Evolutionary conservation across 805 yeast species (phyloP).

Genomic region (Starmerella bacillaris): DNA sequence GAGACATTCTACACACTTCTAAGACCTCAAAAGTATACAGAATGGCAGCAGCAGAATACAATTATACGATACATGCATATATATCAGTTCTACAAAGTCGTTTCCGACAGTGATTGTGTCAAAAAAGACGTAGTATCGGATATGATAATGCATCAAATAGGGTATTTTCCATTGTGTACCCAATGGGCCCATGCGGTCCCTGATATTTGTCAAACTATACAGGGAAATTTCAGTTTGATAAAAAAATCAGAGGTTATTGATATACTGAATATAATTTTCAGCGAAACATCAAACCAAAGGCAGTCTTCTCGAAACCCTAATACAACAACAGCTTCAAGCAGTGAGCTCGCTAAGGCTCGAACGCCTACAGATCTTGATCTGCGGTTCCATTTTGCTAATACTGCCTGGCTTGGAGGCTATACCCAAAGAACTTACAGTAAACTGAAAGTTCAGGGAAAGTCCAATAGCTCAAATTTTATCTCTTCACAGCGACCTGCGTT

Average conservation of each 20-base stretch:
- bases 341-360: neutral
- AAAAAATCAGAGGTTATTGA: neutral
- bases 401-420: neutral
- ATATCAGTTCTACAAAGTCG: constrained; percentile 5
- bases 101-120: neutral
- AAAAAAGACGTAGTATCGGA: constrained; percentile 1
- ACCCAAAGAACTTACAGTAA: constrained; percentile 2
- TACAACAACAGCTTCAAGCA: neutral
- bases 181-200: constrained; percentile 10
- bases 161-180: constrained; percentile 8
- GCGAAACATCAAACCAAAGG: neutral
- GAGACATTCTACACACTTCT: neutral
- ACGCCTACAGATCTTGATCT: neutral
- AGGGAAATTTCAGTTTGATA: constrained; percentile 10
- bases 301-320: neutral
- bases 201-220: constrained; percentile 8
- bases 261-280: constrained; percentile 2
- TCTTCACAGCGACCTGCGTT: constrained; percentile 7
- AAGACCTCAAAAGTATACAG: neutral
- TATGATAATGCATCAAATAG: constrained; percentile 2
- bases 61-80: constrained; percentile 5
- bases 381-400: neutral
- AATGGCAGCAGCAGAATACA: constrained; percentile 1
- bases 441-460: constrained; percentile 2
- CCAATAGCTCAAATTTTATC: constrained; percentile 1